Evolutionary conservation across 2,329 filamentous ascomycete species (phyloP), one percentile per base, ranked within the genome.

Genomic region (Aschersonia sp.): DNA sequence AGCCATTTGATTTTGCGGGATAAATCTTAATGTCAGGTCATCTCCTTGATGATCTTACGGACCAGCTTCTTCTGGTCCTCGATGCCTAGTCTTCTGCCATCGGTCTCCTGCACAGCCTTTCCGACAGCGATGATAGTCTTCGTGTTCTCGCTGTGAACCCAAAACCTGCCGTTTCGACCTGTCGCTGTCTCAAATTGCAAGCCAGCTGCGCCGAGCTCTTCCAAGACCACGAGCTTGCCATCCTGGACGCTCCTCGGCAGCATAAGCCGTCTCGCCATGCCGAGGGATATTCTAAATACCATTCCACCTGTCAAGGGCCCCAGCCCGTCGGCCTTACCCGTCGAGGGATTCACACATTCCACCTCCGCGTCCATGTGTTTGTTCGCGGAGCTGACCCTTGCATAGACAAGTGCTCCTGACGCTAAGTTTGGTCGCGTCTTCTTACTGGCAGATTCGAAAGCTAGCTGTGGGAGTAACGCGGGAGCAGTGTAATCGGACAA

Each of bases 181-280:
- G 95, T 85, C 0, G 90, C 90, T 50, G 94, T 85, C 70, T 98
- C 92, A 62, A 97, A 98, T 22, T 85, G 81, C 11, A 95, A 66
- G 47, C 87, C 90, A 49, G 81, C 81, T 4, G 60, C 63, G 4
- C 83, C 89, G 11, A 97, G 68, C 59, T 87, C 85, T 53, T 94
- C 86, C 49, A 97, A 65, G 30, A 96, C 74, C 4, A 80, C 76
- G 6, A 95, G 64, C 29, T 76, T 77, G 12, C 81, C 83, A 46
- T 76, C 72, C 46, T 78, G 73, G 11, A 70, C 71, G 42, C 75
- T 73, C 56, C 76, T 77, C 45, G 76, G 72, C 67, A 78, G 75
- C 65, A 96, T 73, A 52, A 94, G 65, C 47, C 89, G 73, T 47
- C 88, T 75, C n/a, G 89, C 83, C 73, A 96, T 85, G 2, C 80